These are phyloP conservation scores for Jaltomata sinuosa DNA, from an alignment of 257 asterid genomes.

Conservation along the genomic window DNA sequence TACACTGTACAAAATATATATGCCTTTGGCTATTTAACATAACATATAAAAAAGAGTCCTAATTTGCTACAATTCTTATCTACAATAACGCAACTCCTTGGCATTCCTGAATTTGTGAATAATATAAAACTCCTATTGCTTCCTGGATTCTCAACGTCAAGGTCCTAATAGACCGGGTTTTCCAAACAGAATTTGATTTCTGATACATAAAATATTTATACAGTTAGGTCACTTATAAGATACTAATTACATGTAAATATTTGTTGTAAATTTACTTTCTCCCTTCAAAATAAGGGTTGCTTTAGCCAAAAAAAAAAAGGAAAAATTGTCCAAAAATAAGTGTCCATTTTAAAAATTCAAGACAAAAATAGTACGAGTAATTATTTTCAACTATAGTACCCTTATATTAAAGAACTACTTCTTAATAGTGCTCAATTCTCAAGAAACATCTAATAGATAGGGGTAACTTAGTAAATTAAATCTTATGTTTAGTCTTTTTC, in stretches of 20 bases:
- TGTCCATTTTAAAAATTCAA: too few species aligned
- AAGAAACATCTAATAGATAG: too few species aligned
- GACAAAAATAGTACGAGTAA: too few species aligned
- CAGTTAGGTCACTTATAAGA: background rate
- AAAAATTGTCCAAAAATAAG: too few species aligned
- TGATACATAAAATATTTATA: background rate
- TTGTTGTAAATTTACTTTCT: background rate
- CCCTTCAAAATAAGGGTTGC: too few species aligned
- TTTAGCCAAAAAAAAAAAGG: too few species aligned
- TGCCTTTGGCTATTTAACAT: background rate
- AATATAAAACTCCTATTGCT: background rate
- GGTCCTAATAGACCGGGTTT: background rate
- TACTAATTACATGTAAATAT: too few species aligned
- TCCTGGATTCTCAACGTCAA: background rate
- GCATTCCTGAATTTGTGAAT: background rate
- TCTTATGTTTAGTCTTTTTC: too few species aligned
- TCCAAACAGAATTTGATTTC: background rate
- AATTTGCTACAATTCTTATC: background rate
- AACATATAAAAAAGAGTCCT: background rate
- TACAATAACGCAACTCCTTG: background rate
- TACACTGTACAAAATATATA: background rate
- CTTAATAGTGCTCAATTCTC: too few species aligned
- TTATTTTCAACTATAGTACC: too few species aligned
- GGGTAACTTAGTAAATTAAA: too few species aligned
- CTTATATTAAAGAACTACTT: too few species aligned